A percentile compares a stretch with the other conserved stretches of the same genome.
These are phyloP conservation scores for Crassisporium funariophilum DNA, from an alignment of 768 basidiomycete genomes.

Conservation along the genomic window DNA sequence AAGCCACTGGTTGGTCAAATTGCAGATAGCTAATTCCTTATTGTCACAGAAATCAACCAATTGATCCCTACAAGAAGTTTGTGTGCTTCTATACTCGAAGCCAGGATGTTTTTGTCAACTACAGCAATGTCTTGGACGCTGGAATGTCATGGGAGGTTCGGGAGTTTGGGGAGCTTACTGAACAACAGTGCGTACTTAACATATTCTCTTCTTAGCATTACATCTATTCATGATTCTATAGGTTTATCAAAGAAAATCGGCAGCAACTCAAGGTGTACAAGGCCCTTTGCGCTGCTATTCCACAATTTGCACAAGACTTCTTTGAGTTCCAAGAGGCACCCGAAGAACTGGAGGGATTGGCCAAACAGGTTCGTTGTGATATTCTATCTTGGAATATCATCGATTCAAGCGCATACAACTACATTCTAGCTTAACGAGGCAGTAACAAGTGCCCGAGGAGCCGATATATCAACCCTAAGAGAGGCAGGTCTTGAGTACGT, in stretches of 20 bases:
- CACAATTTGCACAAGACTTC: not conserved
- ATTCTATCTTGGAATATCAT: not conserved
- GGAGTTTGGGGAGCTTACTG: not conserved
- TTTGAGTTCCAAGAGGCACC: not conserved
- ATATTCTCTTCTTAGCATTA: not conserved
- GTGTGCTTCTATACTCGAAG: slow-evolving; percentile 1
- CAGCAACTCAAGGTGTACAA: not conserved
- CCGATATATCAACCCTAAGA: not conserved
- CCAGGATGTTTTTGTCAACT: not conserved
- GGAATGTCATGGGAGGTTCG: not conserved
- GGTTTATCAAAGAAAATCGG: not conserved
- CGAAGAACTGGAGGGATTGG: not conserved
- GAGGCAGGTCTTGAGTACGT: not conserved
- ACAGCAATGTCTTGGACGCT: not conserved
- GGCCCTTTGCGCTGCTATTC: not conserved
- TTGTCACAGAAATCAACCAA: not conserved
- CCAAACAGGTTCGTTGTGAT: not conserved
- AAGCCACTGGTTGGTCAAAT: not conserved
- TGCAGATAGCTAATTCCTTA: not conserved
- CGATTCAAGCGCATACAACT: not conserved
- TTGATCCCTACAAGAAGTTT: slow-evolving; percentile 1
- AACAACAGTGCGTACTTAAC: not conserved
- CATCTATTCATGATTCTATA: not conserved
- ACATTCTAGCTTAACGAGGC: slow-evolving; percentile 1
- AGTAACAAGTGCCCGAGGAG: not conserved